These are phyloP conservation scores for Otatea glauca DNA, from an alignment of 176 grass and related monocot genomes.

Conservation along the genomic window DNA sequence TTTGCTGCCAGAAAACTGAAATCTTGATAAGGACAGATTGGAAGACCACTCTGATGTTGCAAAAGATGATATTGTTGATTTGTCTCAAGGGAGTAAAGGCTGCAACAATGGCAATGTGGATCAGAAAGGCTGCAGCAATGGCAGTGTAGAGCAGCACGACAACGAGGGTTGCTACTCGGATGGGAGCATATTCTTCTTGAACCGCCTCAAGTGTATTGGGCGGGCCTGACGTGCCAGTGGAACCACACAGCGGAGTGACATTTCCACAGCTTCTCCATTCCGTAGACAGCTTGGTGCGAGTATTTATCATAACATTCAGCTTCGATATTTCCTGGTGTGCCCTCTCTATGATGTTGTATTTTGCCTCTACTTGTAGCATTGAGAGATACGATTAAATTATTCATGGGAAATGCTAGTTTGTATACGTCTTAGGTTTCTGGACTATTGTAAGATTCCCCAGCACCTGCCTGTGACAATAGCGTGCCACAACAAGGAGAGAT, in stretches of 20 bases:
- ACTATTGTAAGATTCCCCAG: constrained; percentile 71
- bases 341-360: neutral
- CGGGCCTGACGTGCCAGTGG: neutral
- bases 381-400: neutral
- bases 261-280: constrained; percentile 81
- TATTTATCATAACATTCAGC: constrained; percentile 91
- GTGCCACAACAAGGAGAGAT: constrained; percentile 69
- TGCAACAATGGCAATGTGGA: neutral
- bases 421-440: constrained; percentile 65
- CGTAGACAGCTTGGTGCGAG: constrained; percentile 54
- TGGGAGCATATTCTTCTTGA: constrained; percentile 87
- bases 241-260: constrained; percentile 55
- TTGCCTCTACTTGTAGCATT: neutral
- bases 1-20: neutral
- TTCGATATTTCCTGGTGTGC: constrained; percentile 81
- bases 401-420: constrained; percentile 32
- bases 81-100: constrained; percentile 11
- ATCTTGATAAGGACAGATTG: constrained; percentile 20
- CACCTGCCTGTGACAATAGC: constrained; percentile 69
- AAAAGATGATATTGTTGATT: neutral
- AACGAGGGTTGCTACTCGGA: constrained; percentile 57
- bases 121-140: neutral
- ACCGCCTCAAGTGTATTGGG: constrained; percentile 48
- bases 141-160: constrained; percentile 15
- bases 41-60: neutral